Evolutionary conservation across 2,329 filamentous ascomycete genomes (phyloP).

Genomic region (Hortaea werneckii): DNA sequence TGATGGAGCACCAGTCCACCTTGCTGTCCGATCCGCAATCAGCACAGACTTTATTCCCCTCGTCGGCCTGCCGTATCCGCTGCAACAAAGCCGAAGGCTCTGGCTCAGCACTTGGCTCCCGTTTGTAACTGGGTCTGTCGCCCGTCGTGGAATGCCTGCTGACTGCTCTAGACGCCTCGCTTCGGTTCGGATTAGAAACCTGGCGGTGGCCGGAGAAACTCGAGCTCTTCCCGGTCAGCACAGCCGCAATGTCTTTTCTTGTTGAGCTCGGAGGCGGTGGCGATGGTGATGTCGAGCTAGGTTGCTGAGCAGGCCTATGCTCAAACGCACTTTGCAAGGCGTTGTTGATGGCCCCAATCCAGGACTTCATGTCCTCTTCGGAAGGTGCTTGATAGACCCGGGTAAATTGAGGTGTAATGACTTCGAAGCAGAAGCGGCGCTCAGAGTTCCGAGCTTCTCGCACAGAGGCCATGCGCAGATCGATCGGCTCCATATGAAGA

Average conservation of each 20-base stretch:
- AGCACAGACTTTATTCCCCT: constrained; percentile 87
- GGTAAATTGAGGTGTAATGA: constrained; percentile 93
- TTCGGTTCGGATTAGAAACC: constrained; percentile 32
- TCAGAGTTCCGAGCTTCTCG: constrained; percentile 91
- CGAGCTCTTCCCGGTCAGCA: constrained; percentile 83
- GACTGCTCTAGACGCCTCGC: constrained; percentile 46
- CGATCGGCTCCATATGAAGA: constrained; percentile 95
- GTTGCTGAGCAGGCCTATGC: constrained; percentile 45
- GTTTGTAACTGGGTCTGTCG: constrained; percentile 64
- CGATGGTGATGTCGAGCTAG: constrained; percentile 30
- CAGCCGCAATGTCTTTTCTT: constrained; percentile 78
- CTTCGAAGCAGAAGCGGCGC: constrained; percentile 92
- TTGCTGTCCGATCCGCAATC: constrained; percentile 87
- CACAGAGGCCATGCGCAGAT: constrained; percentile 92
- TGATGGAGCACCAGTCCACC: constrained; percentile 98
- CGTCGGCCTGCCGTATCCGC: constrained; percentile 76
- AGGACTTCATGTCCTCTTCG: constrained; percentile 94
- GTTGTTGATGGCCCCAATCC: constrained; percentile 95
- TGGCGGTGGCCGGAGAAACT: constrained; percentile 52
- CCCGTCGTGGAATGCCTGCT: constrained; percentile 84
- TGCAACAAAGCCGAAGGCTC: constrained; percentile 71
- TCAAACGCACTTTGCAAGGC: constrained; percentile 93
- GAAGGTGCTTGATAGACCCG: constrained; percentile 96
- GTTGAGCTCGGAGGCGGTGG: constrained; percentile 32
- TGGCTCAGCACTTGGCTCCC: constrained; percentile 66